Conservation (phyloP, 495 filamentous ascomycete species). For the Astrocystis sublimbata region DNA sequence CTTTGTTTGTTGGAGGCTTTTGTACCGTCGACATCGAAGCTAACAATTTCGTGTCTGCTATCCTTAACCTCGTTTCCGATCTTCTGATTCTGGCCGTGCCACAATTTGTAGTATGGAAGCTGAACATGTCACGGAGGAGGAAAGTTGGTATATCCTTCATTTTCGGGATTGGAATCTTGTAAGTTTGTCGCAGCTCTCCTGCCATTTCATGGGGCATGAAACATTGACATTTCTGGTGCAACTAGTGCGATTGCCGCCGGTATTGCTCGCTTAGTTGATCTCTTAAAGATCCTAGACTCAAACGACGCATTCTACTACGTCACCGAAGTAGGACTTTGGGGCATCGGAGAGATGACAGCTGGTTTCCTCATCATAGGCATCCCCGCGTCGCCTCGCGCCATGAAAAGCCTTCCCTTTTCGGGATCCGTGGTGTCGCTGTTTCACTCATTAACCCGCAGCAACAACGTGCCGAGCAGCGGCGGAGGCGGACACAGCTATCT, state of each 20-base stretch:
- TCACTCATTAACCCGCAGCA: background rate
- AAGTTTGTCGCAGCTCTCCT: background rate
- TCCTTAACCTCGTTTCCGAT: slow-evolving; percentile 8
- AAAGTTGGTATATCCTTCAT: background rate
- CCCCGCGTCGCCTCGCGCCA: background rate
- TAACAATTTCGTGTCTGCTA: background rate
- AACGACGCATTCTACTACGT: background rate
- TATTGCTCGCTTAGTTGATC: background rate
- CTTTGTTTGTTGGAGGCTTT: background rate
- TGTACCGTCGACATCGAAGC: slow-evolving; percentile 6
- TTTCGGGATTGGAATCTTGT: slow-evolving; percentile 11
- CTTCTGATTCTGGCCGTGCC: background rate
- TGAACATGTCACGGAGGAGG: background rate
- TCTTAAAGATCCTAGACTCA: background rate
- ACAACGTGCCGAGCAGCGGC: background rate
- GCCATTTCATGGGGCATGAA: background rate
- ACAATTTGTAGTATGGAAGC: background rate
- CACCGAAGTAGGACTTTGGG: background rate
- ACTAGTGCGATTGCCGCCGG: background rate
- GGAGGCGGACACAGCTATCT: background rate
- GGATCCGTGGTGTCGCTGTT: background rate
- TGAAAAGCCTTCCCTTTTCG: background rate
- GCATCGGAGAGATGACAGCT: background rate
- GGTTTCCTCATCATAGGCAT: background rate
- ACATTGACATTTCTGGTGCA: background rate